Percentiles rank a stretch among this genome's conserved stretches.
Evolutionary conservation across 768 basidiomycete species (phyloP).

Genomic region (Mycena crocata): DNA sequence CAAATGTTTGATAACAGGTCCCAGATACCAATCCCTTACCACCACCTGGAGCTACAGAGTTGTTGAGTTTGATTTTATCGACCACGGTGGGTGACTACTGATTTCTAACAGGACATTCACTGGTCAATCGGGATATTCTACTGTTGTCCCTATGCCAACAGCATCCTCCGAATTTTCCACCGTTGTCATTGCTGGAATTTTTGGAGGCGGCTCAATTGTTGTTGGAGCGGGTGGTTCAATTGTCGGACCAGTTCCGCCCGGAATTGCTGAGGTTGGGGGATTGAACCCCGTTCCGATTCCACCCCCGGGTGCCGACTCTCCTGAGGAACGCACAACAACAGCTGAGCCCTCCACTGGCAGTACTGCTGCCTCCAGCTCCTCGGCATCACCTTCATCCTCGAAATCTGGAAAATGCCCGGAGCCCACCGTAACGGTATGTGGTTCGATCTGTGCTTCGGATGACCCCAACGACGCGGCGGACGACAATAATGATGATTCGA

Average conservation of each 20-base stretch:
- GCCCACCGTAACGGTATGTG: too few species aligned
- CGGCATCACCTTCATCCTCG: background rate
- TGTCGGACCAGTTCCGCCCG: background rate
- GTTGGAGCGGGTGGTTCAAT: background rate
- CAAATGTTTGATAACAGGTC: too few species aligned
- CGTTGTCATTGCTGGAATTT: background rate
- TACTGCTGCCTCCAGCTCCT: background rate
- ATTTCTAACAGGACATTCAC: background rate
- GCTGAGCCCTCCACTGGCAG: background rate
- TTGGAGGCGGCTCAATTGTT: conserved; percentile 1
- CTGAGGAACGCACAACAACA: background rate
- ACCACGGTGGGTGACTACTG: background rate
- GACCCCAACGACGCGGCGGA: too few species aligned
- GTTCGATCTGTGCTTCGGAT: too few species aligned
- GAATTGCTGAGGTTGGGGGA: background rate
- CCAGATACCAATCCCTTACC: background rate
- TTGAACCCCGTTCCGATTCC: background rate
- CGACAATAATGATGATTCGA: too few species aligned
- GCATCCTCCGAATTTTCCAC: background rate
- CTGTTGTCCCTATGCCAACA: background rate
- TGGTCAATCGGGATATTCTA: background rate
- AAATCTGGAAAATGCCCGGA: too few species aligned
- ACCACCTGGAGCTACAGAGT: background rate
- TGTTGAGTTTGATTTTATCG: background rate
- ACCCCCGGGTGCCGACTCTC: too few species aligned